These are phyloP conservation scores for Leptomonas pyrrhocoris DNA, from an alignment of 208 protist genomes.

Conservation along the genomic window DNA sequence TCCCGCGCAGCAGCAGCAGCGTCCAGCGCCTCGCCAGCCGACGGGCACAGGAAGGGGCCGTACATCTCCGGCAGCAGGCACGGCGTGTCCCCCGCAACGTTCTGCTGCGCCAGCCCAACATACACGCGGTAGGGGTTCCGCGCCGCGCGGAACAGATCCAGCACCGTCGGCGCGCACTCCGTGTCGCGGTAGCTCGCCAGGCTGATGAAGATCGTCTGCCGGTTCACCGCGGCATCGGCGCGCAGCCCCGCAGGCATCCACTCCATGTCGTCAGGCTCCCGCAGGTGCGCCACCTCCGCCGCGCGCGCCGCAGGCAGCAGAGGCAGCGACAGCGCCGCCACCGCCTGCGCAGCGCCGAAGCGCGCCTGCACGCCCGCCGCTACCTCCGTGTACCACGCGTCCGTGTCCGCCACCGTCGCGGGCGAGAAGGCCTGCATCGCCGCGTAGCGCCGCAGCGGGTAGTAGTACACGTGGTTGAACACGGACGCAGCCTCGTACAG, in stretches of 20 bases:
- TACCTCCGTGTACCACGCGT: conserved; percentile 61
- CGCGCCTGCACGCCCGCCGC: conserved; percentile 32
- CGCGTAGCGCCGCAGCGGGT: conserved; percentile 58
- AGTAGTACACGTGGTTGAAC: conserved; percentile 57
- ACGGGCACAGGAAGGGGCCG: conserved; percentile 25
- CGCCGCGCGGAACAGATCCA: conserved; percentile 70
- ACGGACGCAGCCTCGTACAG: conserved; percentile 38
- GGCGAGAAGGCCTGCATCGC: conserved; percentile 33
- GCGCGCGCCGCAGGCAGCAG: conserved; percentile 7
- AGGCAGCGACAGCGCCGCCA: conserved; percentile 12
- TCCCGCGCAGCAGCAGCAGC: conserved; percentile 14
- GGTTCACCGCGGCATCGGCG: conserved; percentile 15
- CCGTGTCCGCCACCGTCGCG: conserved; percentile 30
- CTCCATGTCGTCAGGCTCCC: conserved; percentile 8
- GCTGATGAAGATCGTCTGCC: conserved; percentile 84
- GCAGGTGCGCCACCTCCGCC: conserved; percentile 22
- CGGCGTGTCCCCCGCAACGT: conserved; percentile 40
- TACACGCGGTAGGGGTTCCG: conserved; percentile 69
- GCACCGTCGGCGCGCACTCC: conserved; percentile 81
- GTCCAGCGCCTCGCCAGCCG: background rate
- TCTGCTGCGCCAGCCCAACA: conserved; percentile 88
- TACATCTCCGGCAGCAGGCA: conserved; percentile 51
- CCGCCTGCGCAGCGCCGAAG: conserved; percentile 11
- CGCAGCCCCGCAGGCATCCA: conserved; percentile 22
- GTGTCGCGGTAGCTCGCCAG: conserved; percentile 89